Evolutionary conservation across 169 alveolate genomes (phyloP).

Genomic region (Plasmodium coatneyi): DNA sequence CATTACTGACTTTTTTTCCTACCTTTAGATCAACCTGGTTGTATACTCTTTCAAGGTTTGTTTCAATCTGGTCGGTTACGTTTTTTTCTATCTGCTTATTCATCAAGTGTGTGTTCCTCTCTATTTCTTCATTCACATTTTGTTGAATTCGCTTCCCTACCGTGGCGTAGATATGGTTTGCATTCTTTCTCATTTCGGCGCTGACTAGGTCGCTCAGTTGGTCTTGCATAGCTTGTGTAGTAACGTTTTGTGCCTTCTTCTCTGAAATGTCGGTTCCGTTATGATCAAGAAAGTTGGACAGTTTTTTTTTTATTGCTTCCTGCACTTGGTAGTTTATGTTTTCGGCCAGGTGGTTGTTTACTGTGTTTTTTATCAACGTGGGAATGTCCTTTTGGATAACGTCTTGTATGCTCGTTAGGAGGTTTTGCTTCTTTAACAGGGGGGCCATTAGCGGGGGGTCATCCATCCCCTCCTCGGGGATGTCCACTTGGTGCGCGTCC

Average conservation of each 20-base stretch:
- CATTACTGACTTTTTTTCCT: background rate
- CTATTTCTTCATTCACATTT: slow-evolving; percentile 34
- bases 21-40: slow-evolving; percentile 13
- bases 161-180: background rate
- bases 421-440: background rate
- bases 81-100: background rate
- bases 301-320: slow-evolving; percentile 18
- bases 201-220: slow-evolving; percentile 16
- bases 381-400: slow-evolving; percentile 23
- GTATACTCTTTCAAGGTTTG: slow-evolving; percentile 36
- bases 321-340: slow-evolving; percentile 27
- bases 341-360: slow-evolving; percentile 1
- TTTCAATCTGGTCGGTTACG: slow-evolving; percentile 20
- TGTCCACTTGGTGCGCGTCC: background rate
- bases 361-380: slow-evolving; percentile 14
- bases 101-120: background rate
- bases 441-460: background rate
- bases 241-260: background rate
- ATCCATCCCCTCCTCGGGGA: background rate
- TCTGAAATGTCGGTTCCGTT: slow-evolving; percentile 1
- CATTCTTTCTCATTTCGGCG: slow-evolving; percentile 30
- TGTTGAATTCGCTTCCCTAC: background rate
- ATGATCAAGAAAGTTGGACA: slow-evolving; percentile 9
- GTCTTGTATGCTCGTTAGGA: background rate
- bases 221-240: background rate